phyloP scores from a whole-genome alignment of 208 protist species.

The Lotmaria passim region DNA sequence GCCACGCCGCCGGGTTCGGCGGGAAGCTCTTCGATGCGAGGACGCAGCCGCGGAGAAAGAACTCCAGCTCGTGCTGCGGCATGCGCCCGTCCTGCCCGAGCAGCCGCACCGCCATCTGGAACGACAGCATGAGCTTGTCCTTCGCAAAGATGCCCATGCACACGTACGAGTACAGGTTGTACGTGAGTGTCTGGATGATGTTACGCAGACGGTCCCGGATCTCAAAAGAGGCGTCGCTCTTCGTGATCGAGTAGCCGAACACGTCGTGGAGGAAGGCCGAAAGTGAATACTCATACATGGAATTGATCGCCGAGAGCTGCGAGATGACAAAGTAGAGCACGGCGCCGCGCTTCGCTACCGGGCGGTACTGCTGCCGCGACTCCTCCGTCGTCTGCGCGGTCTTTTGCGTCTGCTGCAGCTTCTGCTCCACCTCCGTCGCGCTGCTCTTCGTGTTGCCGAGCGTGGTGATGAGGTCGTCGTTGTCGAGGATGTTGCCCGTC shows the following conservation, averaged over 20 bases:
- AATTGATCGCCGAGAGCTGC: conserved; percentile 95
- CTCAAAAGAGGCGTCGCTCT: conserved; percentile 93
- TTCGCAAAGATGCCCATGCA: conserved; percentile 98
- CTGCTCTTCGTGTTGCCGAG: conserved; percentile 98
- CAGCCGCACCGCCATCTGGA: conserved; percentile 98
- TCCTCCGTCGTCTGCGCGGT: conserved; percentile 96
- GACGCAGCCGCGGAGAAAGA: conserved; percentile 98
- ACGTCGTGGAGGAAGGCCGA: conserved; percentile 96
- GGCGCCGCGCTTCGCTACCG: conserved; percentile 96
- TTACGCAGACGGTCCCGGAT: conserved; percentile 95
- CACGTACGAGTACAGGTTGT: conserved; percentile 98
- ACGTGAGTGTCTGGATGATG: conserved; percentile 97
- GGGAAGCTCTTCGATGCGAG: conserved; percentile 92
- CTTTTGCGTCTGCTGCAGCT: conserved; percentile 94
- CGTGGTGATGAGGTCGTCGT: conserved; percentile 98
- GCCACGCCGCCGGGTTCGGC: conserved; percentile 89
- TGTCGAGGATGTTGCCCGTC: conserved; percentile 98
- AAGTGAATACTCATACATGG: conserved; percentile 99
- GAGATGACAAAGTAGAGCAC: conserved; percentile 99
- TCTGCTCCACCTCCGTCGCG: conserved; percentile 95
- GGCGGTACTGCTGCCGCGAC: conserved; percentile 95
- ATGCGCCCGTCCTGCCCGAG: conserved; percentile 89
- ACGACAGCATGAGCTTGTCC: conserved; percentile 98
- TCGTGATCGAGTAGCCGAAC: conserved; percentile 96
- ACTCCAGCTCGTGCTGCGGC: conserved; percentile 94